Evolutionary conservation across 2,329 filamentous ascomycete genomes (phyloP).

Genomic region (Tolypocladium endophyticum): DNA sequence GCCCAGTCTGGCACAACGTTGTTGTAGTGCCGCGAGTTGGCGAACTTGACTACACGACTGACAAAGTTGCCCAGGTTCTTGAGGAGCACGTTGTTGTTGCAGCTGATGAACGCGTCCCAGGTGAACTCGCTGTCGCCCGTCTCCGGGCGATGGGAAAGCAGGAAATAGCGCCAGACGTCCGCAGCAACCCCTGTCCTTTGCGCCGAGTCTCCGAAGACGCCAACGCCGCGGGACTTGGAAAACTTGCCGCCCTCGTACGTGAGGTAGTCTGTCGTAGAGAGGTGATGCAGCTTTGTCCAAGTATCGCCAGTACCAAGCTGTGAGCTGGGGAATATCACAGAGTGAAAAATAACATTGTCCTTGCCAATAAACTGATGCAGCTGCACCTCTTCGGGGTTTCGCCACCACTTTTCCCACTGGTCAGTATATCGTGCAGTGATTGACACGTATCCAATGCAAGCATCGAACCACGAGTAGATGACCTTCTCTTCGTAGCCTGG

Average conservation of each 20-base stretch:
- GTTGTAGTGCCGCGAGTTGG: slow-evolving; percentile 63
- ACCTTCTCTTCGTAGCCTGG: slow-evolving; percentile 52
- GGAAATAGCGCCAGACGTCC: slow-evolving; percentile 87
- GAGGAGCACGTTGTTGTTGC: slow-evolving; percentile 83
- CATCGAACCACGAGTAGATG: slow-evolving; percentile 88
- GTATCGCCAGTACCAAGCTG: slow-evolving; percentile 75
- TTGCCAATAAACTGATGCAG: slow-evolving; percentile 96
- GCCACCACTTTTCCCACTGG: slow-evolving; percentile 93
- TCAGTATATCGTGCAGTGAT: slow-evolving; percentile 85
- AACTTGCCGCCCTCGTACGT: slow-evolving; percentile 89
- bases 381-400: slow-evolving; percentile 74
- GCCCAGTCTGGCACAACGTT: slow-evolving; percentile 29
- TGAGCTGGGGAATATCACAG: slow-evolving; percentile 81
- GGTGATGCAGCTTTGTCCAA: slow-evolving; percentile 83
- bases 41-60: slow-evolving; percentile 64
- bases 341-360: slow-evolving; percentile 54
- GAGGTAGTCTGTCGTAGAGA: slow-evolving; percentile 78
- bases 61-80: slow-evolving; percentile 68
- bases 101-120: slow-evolving; percentile 71
- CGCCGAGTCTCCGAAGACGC: slow-evolving; percentile 85
- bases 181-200: slow-evolving; percentile 81
- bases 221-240: slow-evolving; percentile 79
- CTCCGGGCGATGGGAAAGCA: slow-evolving; percentile 77
- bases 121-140: slow-evolving; percentile 81
- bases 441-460: slow-evolving; percentile 88